Conservation (phyloP, 805 yeast genomes). For the Candida odintsovae region DNA sequence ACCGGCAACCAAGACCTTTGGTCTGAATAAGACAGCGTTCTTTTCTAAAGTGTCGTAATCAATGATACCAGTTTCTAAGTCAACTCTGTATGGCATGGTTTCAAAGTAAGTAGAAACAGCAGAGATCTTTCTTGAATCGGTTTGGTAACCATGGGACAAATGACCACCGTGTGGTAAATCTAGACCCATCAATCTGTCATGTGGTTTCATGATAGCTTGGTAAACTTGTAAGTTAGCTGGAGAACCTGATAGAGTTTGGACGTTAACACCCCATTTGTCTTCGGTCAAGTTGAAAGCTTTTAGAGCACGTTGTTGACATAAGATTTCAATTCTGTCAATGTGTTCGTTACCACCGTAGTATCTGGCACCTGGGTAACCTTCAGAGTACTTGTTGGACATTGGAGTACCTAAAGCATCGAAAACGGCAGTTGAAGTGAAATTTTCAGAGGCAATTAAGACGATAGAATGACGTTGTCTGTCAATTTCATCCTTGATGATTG, state of each 20-base stretch:
- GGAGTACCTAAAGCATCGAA: conserved; percentile 93
- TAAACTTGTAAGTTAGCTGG: conserved; percentile 95
- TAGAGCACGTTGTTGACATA: conserved; percentile 90
- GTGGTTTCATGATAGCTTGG: conserved; percentile 81
- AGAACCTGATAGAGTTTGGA: conserved; percentile 91
- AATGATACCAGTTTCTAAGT: conserved; percentile 80
- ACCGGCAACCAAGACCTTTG: conserved; percentile 93
- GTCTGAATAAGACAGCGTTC: conserved; percentile 84
- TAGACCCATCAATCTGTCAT: conserved; percentile 94
- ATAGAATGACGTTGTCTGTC: conserved; percentile 87
- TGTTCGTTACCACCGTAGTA: conserved; percentile 97
- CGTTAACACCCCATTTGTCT: conserved; percentile 94
- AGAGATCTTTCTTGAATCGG: conserved; percentile 82
- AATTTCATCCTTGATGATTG: conserved; percentile 70
- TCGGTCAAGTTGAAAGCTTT: conserved; percentile 74
- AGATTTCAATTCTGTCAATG: conserved; percentile 83
- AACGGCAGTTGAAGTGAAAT: conserved; percentile 92
- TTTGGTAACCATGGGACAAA: conserved; percentile 94
- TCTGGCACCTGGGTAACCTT: conserved; percentile 97
- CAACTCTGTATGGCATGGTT: conserved; percentile 94
- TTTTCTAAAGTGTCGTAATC: conserved; percentile 85
- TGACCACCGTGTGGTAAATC: conserved; percentile 99
- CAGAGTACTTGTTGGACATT: conserved; percentile 97
- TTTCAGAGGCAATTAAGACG: conserved; percentile 91
- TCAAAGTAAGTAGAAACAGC: conserved; percentile 91